Conservation (phyloP, 2,329 filamentous ascomycete genomes). For the Penicillium verrucosum region DNA sequence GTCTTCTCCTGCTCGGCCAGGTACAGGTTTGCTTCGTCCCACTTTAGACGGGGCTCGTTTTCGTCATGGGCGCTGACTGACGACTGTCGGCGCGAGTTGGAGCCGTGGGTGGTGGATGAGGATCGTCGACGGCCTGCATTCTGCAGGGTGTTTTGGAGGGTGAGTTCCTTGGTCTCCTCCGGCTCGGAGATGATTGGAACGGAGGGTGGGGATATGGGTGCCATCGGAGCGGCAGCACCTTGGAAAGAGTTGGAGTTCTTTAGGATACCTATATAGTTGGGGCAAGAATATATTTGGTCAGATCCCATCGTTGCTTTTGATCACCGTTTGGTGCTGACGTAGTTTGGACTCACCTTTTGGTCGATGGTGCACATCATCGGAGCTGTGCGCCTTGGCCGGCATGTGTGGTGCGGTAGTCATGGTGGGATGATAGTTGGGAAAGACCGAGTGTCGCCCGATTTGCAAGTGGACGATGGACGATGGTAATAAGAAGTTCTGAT, state of each 20-base stretch:
- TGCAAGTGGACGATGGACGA: conserved; percentile 14
- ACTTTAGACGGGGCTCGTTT: conserved; percentile 76
- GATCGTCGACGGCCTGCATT: conserved; percentile 88
- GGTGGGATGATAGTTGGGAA: conserved; percentile 2
- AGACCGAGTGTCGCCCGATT: conserved; percentile 14
- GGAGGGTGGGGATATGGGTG: conserved; percentile 33
- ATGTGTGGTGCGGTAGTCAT: conserved; percentile 25
- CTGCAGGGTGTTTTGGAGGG: conserved; percentile 87
- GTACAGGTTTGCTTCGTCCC: conserved; percentile 98
- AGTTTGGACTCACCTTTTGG: conserved; percentile 39
- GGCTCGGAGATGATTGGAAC: conserved; percentile 43
- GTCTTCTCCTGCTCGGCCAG: conserved; percentile 93
- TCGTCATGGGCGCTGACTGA: conserved; percentile 53
- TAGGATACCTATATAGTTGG: conserved; percentile 67
- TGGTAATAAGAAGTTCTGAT: conserved; percentile 10
- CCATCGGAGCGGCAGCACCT: conserved; percentile 50
- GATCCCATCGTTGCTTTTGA: background rate
- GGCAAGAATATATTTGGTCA: background rate
- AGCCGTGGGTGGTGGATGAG: conserved; percentile 66
- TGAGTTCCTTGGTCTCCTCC: conserved; percentile 74
- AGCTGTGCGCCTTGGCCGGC: conserved; percentile 33
- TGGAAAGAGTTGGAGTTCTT: conserved; percentile 74
- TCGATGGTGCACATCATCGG: conserved; percentile 34
- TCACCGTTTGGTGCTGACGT: background rate
- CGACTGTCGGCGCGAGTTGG: conserved; percentile 69